These are phyloP conservation scores for Solanum paucissectum DNA, from an alignment of 257 asterid species.

Conservation along the genomic window DNA sequence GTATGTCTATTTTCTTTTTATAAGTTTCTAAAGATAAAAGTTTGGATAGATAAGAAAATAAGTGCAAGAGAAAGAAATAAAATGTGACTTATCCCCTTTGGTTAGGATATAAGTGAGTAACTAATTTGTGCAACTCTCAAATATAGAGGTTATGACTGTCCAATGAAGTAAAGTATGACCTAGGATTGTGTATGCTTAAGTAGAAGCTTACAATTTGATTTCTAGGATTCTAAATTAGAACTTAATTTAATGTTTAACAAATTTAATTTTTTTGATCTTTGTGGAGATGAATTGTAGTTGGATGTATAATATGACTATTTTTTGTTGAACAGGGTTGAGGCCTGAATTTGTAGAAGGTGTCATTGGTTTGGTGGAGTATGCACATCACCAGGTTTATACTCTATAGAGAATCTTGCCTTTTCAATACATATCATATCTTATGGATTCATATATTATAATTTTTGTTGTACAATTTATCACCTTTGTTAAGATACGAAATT, in stretches of 20 bases:
- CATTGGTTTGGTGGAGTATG: neutral
- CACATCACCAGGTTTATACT: too few species aligned
- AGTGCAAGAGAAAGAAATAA: neutral
- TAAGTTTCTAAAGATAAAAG: neutral
- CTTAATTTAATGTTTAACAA: neutral
- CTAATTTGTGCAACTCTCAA: neutral
- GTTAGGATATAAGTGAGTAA: neutral
- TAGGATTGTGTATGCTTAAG: neutral
- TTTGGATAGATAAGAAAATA: neutral
- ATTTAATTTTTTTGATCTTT: too few species aligned
- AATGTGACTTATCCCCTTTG: neutral
- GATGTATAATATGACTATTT: neutral
- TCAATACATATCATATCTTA: too few species aligned
- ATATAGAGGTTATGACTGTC: neutral
- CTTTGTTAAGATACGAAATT: too few species aligned
- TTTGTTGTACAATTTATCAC: too few species aligned
- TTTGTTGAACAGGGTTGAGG: neutral
- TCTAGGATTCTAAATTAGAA: too few species aligned
- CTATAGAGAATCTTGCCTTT: too few species aligned
- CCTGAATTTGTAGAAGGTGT: neutral
- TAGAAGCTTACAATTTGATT: too few species aligned
- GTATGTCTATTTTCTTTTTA: too few species aligned
- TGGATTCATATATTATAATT: too few species aligned
- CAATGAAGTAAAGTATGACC: neutral
- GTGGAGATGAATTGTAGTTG: neutral